Evolutionary conservation across 176 grass and related monocot species (phyloP), one percentile per base, ranked within the genome.

Genomic region (Tillandsia leiboldiana): DNA sequence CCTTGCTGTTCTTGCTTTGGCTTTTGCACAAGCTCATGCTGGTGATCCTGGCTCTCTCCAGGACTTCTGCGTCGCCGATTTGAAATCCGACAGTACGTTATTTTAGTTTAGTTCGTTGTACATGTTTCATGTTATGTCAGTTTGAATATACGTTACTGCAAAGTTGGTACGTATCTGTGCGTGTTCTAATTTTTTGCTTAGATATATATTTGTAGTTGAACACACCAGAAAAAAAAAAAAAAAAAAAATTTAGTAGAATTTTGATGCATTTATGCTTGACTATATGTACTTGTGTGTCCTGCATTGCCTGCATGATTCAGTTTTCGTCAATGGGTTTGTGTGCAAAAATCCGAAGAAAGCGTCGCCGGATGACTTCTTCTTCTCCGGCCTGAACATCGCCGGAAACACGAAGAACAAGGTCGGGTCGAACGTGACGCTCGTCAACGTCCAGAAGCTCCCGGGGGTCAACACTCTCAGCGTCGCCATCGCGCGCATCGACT

Each of bases 381-480:
- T 72, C 1, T 17, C 18, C 50, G 82, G 82, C 24, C 63, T 88
- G 51, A 66, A 79, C 10, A 1, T 17, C 0, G 59, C 70, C 13
- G 26, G 66, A 1, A 65, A 67, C 24, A 77, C 85, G 12, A 20
- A 5, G 20, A 92, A 88, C 70, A 78, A 78, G 26, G 87, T 92
- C 74, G 79, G 79, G n/a, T 75, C 47, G 12, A 92, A 86, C 80
- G 66, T 86, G 0, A 92, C 89, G n/a, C 54, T 58, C 64, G 73
- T 80, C 69, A 83, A 78, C 10, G 89, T 48, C 59, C 2, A 0
- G 0, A 70, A 73, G 48, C 81, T 91, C 59, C 89, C 82, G 5
- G 85, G 52, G 2, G 82, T 91, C 10, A 88, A 80, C 50, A 80
- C 75, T 2, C 82, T 83, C 51, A 81, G 81, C 69, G 71, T 88